phyloP scores from a whole-genome alignment of 2,329 filamentous ascomycete species.

The Alternaria panax region DNA sequence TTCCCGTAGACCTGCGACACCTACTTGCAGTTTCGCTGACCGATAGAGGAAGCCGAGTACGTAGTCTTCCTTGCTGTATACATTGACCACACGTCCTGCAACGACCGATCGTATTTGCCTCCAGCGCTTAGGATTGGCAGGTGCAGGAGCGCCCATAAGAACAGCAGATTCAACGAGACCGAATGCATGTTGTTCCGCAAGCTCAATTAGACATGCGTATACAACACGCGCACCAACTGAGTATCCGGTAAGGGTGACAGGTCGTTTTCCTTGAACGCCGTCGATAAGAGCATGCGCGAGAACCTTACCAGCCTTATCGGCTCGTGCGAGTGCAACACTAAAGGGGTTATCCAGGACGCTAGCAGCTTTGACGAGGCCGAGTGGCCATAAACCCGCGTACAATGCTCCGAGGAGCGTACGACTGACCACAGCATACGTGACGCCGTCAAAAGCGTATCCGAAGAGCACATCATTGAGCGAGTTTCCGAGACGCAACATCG shows the following conservation, averaged over 20 bases:
- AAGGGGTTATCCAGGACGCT: conserved; percentile 81
- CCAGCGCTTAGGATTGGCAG: conserved; percentile 76
- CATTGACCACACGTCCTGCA: conserved; percentile 81
- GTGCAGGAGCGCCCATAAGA: conserved; percentile 80
- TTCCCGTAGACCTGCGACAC: conserved; percentile 80
- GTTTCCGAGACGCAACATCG: conserved; percentile 76
- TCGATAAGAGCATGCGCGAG: conserved; percentile 83
- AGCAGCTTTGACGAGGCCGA: conserved; percentile 54
- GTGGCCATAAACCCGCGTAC: conserved; percentile 56
- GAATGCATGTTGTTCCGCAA: conserved; percentile 80
- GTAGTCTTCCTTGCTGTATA: conserved; percentile 85
- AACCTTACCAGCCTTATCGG: conserved; percentile 79
- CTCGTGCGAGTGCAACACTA: conserved; percentile 74
- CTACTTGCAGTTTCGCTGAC: conserved; percentile 79
- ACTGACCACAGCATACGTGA: conserved; percentile 75
- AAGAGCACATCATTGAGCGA: conserved; percentile 78
- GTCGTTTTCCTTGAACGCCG: conserved; percentile 78
- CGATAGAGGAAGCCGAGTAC: conserved; percentile 87
- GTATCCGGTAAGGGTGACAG: conserved; percentile 82
- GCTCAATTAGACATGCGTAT: conserved; percentile 76
- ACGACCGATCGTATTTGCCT: conserved; percentile 78
- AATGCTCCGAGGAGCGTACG: conserved; percentile 57
- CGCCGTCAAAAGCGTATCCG: conserved; percentile 77
- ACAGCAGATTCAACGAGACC: conserved; percentile 83
- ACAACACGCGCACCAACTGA: conserved; percentile 82